Conservation (phyloP, 129 eudicot species). For the Chrysanthemum seticuspe region DNA sequence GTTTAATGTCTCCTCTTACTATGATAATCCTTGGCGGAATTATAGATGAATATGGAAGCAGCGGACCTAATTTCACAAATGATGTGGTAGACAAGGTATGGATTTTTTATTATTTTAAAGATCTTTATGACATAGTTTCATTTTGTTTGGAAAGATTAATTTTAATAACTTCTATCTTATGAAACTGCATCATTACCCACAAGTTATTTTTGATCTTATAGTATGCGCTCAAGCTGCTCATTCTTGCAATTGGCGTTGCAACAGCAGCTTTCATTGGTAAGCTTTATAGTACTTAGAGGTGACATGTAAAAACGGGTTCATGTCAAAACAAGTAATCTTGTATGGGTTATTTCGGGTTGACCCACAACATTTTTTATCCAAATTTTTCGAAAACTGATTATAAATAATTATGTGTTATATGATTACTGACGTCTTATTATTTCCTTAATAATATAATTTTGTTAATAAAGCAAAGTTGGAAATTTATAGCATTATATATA, state of each 20-base stretch:
- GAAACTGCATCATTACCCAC: conserved; percentile 1
- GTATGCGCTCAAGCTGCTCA: conserved; percentile 57
- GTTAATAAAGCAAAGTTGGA: background rate
- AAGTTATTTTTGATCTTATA: conserved; percentile 18
- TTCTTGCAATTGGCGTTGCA: conserved; percentile 58
- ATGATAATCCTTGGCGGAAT: conserved; percentile 48
- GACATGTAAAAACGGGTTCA: background rate
- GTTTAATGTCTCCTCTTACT: conserved; percentile 55
- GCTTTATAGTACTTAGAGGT: conserved; percentile 13
- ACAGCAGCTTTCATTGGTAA: conserved; percentile 55
- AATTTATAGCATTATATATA: background rate
- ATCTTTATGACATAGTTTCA: no score
- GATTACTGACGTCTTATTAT: background rate
- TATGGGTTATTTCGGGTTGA: background rate
- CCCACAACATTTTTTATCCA: background rate
- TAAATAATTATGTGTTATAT: background rate
- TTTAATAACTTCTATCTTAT: background rate
- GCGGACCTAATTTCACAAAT: conserved; percentile 30
- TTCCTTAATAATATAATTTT: background rate
- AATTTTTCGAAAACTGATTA: background rate
- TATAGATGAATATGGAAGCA: conserved; percentile 40
- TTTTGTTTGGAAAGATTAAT: background rate
- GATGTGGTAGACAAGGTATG: conserved; percentile 56
- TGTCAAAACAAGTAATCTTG: no score
- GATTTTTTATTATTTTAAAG: no score